Conservation (phyloP, 1,284 basidiomycete genomes). For the Ceratobasidium sp. region DNA sequence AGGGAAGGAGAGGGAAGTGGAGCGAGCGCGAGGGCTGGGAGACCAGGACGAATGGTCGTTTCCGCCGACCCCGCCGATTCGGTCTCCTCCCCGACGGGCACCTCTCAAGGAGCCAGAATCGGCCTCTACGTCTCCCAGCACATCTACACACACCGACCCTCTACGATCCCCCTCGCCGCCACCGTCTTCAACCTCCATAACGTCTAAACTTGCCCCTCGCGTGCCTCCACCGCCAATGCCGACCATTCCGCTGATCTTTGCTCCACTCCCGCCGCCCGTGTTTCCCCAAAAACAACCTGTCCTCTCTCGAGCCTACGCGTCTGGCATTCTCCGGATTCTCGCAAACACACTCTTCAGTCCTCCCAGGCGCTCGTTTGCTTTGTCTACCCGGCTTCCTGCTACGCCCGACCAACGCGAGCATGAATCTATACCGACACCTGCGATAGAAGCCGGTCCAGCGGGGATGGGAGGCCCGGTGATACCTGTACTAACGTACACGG, state of each 20-base stretch:
- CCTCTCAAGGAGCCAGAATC: background rate
- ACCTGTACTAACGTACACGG: constrained; percentile 23
- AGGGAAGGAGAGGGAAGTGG: constrained; percentile 6
- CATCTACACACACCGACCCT: constrained; percentile 28
- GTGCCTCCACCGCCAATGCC: background rate
- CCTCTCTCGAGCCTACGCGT: constrained; percentile 36
- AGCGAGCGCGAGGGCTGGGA: background rate
- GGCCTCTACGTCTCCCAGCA: constrained; percentile 9
- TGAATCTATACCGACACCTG: constrained; percentile 8
- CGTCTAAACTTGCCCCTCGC: background rate
- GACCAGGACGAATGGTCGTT: constrained; percentile 42
- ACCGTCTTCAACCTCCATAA: background rate
- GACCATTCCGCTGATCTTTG: constrained; percentile 15
- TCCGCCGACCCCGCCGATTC: constrained; percentile 32
- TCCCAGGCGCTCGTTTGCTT: constrained; percentile 31
- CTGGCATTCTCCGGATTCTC: constrained; percentile 16
- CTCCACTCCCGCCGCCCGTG: constrained; percentile 18
- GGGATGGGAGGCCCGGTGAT: background rate
- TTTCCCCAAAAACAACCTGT: constrained; percentile 23
- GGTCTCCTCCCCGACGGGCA: constrained; percentile 25
- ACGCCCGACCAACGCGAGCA: background rate
- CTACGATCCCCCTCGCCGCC: constrained; percentile 26
- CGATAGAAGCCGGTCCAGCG: constrained; percentile 2
- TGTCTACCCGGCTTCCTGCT: constrained; percentile 2
- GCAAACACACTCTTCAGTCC: constrained; percentile 31